Evolutionary conservation across 2,329 filamentous ascomycete genomes (phyloP), one percentile per base, ranked within the genome.

Genomic region (Aspergillus luchuensis): DNA sequence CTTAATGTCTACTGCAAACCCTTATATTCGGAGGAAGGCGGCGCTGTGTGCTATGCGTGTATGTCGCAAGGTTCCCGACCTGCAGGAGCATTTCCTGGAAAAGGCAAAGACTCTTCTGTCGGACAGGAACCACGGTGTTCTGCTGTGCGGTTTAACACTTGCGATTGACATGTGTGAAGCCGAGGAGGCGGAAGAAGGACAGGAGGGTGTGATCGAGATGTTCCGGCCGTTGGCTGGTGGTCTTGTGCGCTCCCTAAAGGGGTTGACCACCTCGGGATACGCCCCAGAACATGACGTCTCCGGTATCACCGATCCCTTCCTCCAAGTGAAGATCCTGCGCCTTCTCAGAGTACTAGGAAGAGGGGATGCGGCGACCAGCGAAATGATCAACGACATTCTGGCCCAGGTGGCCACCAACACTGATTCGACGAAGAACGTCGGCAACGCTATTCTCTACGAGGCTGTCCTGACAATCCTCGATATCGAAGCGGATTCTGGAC

Each of bases 41-140:
- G 95, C 95, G 4, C 85, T 99, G n/a, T 99, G 95, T 79, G 95
- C 95, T 54, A 99, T 99, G 95, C 87, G 93, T 67, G 97, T 99
- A 83, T 97, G 93, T 80, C 90, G 92, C 70, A 99, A 99, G 78
- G 95, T 99, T 10, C 95, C 96, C 5, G 95, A 99, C 76, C 81
- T 99, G 57, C 92, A 97, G 77, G 96, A 99, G 76, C 93, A 99
- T 78, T 99, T 99, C 73, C 75, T 97, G 60, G 95, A 99, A 63
- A 98, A 98, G 77, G 91, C 94, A 15, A 90, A 95, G 63, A 84
- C 91, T 28, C 83, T 99, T 8, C 81, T 99, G 21, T 90, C 92
- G 25, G 95, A 99, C 77, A 85, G 95, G 63, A 99, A 99, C 78
- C 95, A 99, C 68, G 96, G 95, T 39, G 96, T 99, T 17, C 79